Evolutionary conservation across 306 rosid genomes (phyloP).

Genomic region (Alnus glutinosa): DNA sequence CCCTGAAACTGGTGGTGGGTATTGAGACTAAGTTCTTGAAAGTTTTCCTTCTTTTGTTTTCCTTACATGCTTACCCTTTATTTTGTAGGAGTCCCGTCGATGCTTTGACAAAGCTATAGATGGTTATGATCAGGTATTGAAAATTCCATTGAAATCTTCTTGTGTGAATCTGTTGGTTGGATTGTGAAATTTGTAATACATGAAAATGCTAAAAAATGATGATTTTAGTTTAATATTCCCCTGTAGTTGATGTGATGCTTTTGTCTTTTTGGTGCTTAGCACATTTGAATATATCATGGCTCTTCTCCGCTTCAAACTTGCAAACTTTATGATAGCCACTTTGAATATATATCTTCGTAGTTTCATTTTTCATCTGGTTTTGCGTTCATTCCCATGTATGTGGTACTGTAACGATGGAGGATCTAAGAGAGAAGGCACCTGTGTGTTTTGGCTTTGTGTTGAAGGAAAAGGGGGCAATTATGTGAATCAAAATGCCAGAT

Average conservation of each 20-base stretch:
- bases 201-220: neutral
- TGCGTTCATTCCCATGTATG: too few species aligned
- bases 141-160: slow-evolving; percentile 16
- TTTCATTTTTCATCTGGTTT: too few species aligned
- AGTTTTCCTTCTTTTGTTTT: neutral
- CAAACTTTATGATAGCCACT: too few species aligned
- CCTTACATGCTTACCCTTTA: slow-evolving; percentile 7
- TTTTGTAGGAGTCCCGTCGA: slow-evolving; percentile 72
- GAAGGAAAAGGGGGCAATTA: too few species aligned
- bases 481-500: too few species aligned
- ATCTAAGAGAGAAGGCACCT: too few species aligned
- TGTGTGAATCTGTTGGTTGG: slow-evolving; percentile 9
- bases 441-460: too few species aligned
- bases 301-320: too few species aligned
- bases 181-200: too few species aligned
- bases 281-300: too few species aligned
- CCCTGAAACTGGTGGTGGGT: neutral
- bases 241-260: neutral
- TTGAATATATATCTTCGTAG: too few species aligned
- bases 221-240: slow-evolving; percentile 14
- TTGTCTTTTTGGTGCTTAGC: neutral
- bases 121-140: slow-evolving; percentile 86
- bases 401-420: too few species aligned
- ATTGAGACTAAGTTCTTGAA: neutral
- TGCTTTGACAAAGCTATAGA: slow-evolving; percentile 80